Percentiles rank a stretch among this genome's conserved stretches.
These are phyloP conservation scores for Gonium pectorale DNA, from an alignment of 139 green algal species.

Conservation along the genomic window DNA sequence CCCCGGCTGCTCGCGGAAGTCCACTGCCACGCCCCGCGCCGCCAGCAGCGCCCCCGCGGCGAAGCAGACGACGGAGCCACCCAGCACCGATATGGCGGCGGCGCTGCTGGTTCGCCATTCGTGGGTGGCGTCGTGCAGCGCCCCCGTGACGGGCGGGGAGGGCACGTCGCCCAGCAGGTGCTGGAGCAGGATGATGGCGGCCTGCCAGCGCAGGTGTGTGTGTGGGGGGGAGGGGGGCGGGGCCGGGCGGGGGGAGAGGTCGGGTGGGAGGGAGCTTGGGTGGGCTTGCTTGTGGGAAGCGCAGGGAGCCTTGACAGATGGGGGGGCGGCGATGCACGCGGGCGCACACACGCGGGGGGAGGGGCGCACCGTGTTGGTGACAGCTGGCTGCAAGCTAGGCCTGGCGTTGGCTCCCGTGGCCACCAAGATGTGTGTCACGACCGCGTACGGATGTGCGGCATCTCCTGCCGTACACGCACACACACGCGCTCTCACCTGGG, in stretches of 20 bases:
- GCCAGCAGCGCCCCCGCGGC: background rate
- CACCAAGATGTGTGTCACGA: too few relatives aligned
- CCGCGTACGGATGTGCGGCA: too few relatives aligned
- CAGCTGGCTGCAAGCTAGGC: too few relatives aligned
- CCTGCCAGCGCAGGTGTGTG: background rate
- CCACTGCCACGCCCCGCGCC: background rate
- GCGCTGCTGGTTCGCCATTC: background rate
- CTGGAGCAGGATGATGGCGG: slow-evolving; percentile 78
- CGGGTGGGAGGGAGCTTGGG: background rate
- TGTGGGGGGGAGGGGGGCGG: background rate
- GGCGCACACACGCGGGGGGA: too few relatives aligned
- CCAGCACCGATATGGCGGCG: background rate
- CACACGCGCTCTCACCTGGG: slow-evolving; percentile 2
- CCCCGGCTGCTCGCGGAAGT: slow-evolving; percentile 12
- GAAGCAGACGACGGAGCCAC: background rate
- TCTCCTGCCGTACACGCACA: too few relatives aligned
- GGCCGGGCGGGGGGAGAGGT: background rate
- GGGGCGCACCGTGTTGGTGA: too few relatives aligned
- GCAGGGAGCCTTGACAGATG: too few relatives aligned
- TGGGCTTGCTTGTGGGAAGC: background rate
- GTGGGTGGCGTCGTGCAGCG: slow-evolving; percentile 57
- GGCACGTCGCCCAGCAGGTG: slow-evolving; percentile 94
- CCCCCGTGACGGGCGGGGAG: slow-evolving; percentile 81
- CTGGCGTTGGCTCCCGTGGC: too few relatives aligned
- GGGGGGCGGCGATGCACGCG: too few relatives aligned